These are phyloP conservation scores for Eucalyptus erythrocorys DNA, from an alignment of 345 rosid species.

Conservation along the genomic window DNA sequence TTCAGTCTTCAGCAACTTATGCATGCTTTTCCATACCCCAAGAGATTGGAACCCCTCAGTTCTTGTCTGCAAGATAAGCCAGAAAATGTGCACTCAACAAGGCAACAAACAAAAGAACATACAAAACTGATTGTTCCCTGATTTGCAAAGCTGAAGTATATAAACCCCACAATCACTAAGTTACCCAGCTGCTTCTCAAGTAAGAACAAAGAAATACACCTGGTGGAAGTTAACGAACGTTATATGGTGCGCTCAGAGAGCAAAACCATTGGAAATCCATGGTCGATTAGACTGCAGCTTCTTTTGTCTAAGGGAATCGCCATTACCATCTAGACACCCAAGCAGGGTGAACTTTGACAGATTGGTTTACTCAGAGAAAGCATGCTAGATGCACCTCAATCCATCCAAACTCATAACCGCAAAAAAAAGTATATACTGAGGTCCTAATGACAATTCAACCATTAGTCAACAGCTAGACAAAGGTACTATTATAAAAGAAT, in stretches of 20 bases:
- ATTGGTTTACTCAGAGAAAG: not conserved
- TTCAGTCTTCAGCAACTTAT: slow-evolving; percentile 69
- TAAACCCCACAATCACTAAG: not conserved
- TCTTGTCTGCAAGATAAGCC: slow-evolving; percentile 46
- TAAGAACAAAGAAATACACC: not conserved
- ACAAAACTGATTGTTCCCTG: not conserved
- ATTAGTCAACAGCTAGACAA: not conserved
- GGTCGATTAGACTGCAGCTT: not conserved
- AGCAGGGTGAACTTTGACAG: not conserved
- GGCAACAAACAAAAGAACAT: not conserved
- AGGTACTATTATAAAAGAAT: not conserved
- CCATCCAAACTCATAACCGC: not conserved
- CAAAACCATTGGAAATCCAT: not conserved
- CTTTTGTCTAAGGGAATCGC: not conserved
- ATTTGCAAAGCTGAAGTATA: not conserved
- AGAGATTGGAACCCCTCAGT: slow-evolving; percentile 69
- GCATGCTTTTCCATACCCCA: slow-evolving; percentile 60
- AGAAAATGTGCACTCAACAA: not conserved
- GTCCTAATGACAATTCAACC: not conserved
- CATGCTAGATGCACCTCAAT: not conserved
- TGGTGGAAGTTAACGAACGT: not conserved
- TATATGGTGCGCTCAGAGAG: not conserved
- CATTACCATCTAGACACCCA: not conserved
- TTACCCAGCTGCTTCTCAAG: not conserved
- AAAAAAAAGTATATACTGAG: not conserved